Evolutionary conservation across 805 yeast species (phyloP).

Genomic region (Monosporozyma aquatica): DNA sequence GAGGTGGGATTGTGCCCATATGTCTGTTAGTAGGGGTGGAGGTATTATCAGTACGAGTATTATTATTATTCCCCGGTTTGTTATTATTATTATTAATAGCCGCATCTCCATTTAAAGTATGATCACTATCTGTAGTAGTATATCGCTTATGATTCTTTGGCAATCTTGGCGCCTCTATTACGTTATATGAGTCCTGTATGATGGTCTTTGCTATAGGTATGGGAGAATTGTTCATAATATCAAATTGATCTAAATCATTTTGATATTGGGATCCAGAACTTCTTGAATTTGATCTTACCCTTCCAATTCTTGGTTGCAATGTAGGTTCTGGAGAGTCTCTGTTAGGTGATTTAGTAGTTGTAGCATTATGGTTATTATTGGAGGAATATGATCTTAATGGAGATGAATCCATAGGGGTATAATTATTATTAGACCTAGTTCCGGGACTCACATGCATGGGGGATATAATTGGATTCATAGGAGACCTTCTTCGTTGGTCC

Average conservation of each 20-base stretch:
- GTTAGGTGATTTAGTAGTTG: no score
- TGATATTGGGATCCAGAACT: conserved; percentile 18
- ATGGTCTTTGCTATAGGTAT: no score
- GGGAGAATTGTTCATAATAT: neutral
- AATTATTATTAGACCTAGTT: neutral
- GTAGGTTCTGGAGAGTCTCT: neutral
- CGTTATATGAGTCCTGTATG: no score
- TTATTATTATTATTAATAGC: neutral
- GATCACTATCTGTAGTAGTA: neutral
- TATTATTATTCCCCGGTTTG: no score
- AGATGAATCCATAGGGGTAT: neutral
- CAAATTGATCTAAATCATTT: conserved; percentile 9
- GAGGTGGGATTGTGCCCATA: conserved; percentile 4
- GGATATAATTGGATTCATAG: neutral
- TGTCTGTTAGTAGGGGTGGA: no score
- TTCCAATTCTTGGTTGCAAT: conserved; percentile 6
- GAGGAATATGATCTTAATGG: neutral
- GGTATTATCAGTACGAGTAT: neutral
- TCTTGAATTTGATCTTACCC: conserved; percentile 26
- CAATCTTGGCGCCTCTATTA: no score
- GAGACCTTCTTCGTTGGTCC: neutral
- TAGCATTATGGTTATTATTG: neutral
- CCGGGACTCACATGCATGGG: neutral
- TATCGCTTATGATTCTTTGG: neutral
- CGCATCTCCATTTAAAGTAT: neutral